Evolutionary conservation across 768 basidiomycete genomes (phyloP).

Genomic region (Boletus vermiculosoides): DNA sequence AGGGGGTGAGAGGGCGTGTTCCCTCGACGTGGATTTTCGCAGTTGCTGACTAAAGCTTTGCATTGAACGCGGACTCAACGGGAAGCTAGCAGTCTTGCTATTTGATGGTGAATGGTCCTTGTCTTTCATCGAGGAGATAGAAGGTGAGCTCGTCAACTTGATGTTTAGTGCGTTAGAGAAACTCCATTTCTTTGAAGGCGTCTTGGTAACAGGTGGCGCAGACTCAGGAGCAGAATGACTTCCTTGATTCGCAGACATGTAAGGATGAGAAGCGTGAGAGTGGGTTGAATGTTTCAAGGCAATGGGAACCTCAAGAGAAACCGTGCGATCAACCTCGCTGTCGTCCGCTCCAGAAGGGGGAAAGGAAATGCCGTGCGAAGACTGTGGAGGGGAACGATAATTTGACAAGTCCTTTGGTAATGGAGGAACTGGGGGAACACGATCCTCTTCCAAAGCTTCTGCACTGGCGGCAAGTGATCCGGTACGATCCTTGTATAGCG

Average conservation of each 20-base stretch:
- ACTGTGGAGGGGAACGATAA: constrained; percentile 67
- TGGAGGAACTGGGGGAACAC: constrained; percentile 92
- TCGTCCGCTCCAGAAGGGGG: constrained; percentile 48
- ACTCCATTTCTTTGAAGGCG: constrained; percentile 96
- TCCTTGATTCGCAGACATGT: constrained; percentile 39
- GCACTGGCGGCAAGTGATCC: constrained; percentile 57
- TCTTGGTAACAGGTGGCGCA: constrained; percentile 54
- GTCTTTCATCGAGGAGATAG: constrained; percentile 52
- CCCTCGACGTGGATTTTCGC: constrained; percentile 69
- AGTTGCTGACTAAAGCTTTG: constrained; percentile 61
- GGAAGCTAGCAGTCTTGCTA: constrained; percentile 52
- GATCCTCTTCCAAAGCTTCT: constrained; percentile 57
- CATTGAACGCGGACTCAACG: constrained; percentile 65
- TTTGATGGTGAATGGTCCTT: constrained; percentile 35
- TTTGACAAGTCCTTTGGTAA: constrained; percentile 86
- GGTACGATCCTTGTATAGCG: constrained; percentile 64
- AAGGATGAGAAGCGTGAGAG: constrained; percentile 36
- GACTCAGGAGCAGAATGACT: constrained; percentile 44
- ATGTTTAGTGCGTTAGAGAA: constrained; percentile 84
- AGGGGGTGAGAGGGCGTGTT: constrained; percentile 50
- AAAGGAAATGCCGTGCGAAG: constrained; percentile 53
- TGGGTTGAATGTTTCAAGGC: constrained; percentile 23
- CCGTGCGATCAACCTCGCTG: constrained; percentile 45
- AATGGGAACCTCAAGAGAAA: constrained; percentile 52
- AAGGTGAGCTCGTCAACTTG: constrained; percentile 66